These are phyloP conservation scores for Botrytis fabae DNA, from an alignment of 2,329 filamentous ascomycete genomes.

Conservation along the genomic window DNA sequence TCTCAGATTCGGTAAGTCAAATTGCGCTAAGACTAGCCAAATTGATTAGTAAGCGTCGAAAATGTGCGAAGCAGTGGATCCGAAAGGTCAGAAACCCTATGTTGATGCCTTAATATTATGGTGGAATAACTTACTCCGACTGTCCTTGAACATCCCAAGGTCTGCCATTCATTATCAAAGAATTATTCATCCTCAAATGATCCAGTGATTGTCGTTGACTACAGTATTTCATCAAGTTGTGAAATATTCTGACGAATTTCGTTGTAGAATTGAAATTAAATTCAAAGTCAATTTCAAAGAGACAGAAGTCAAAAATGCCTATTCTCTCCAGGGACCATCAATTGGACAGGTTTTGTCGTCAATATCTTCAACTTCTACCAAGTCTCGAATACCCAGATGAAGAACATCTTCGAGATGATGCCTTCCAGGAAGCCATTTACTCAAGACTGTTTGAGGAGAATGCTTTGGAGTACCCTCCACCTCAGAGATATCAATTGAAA, in stretches of 20 bases:
- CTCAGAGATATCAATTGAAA: conserved; percentile 67
- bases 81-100: conserved; percentile 30
- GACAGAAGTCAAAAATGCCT: not conserved
- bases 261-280: not conserved
- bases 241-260: not conserved
- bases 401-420: conserved; percentile 56
- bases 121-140: not conserved
- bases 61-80: conserved; percentile 25
- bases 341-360: conserved; percentile 61
- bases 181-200: not conserved
- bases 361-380: conserved; percentile 76
- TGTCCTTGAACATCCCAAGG: not conserved
- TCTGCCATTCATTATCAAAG: not conserved
- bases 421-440: conserved; percentile 68
- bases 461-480: conserved; percentile 57
- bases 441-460: conserved; percentile 63
- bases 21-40: conserved; percentile 28
- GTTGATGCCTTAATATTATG: conserved; percentile 24
- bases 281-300: not conserved
- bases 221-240: conserved; percentile 16
- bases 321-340: conserved; percentile 35
- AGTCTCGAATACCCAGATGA: conserved; percentile 63
- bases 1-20: conserved; percentile 28
- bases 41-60: conserved; percentile 29
- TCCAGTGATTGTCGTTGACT: conserved; percentile 14